Evolutionary conservation across 2,329 filamentous ascomycete species (phyloP), one percentile per base, ranked within the genome.

Genomic region (Monosporascus sp.): DNA sequence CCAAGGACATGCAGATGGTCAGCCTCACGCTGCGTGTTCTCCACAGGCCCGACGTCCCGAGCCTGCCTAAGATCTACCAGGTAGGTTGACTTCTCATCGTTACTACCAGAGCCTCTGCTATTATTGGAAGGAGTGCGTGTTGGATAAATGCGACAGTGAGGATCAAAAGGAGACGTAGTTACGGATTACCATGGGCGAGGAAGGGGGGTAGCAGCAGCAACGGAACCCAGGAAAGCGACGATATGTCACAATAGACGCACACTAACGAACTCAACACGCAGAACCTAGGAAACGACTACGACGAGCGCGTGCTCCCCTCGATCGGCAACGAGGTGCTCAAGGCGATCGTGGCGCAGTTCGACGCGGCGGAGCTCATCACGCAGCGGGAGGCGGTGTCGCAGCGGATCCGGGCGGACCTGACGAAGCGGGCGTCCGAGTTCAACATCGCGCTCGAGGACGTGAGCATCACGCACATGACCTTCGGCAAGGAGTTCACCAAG

Each of bases 301-400:
- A 99, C 72, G 94, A 99, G 82, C 84, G 94, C 73, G 94, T 99
- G 54, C 87, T 99, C 65, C 94, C 94, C 48, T 97, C 92, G 61
- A 99, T 99, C 75, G 94, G 95, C 66, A 99, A 99, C 78, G 94
- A 99, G 84, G 94, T 99, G 64, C 85, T 99, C 70, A 99, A 99
- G 80, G 84, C 92, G 66, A 97, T 99, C 65, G 94, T 99, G 53
- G 94, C 94, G 59, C 94, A 97, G 73, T 99, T 99, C 80, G 95
- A 99, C 72, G 94, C 94, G 60, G 92, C 90, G 58, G 94, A 99
- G 78, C 86, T 99, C 64, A 99, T 99, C 80, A 99, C 94, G 54
- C 94, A 99, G 78, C 89, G 94, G 72, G 95, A 99, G 78, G 90
- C 93, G 60, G 94, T 99, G 65, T 93, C 88, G 60, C 88, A 97